Base-by-base conservation (phyloP, 1,284 basidiomycete genomes). In the Ustilago nuda region DNA sequence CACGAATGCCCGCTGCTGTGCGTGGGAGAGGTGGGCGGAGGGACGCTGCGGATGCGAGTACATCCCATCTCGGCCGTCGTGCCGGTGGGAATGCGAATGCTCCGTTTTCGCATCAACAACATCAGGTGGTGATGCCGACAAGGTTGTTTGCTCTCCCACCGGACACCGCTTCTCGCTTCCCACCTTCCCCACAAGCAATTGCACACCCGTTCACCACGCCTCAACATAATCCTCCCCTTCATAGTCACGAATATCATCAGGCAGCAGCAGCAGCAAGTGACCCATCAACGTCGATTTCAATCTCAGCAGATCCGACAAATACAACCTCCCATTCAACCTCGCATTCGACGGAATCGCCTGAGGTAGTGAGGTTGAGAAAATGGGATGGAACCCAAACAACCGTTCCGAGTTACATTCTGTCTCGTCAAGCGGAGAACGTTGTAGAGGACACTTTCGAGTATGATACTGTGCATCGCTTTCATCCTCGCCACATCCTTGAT, bases 381-480 rank as follows among this genome's bases (percentile, higher is more conserved):
- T 72, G 70, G 70, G 70, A 72, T 39, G 70, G 70, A n/a, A 35
- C 57, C 12, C 41, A 37, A 3, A 48, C 39, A 1, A 35, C 35
- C 2, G 59, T 72, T 1, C 70, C 65, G 0, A 30, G 59, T 1
- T 72, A 58, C 13, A 27, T 72, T 0, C 57, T 72, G 0, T 56
- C 70, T 0, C 65, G 64, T 15, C 12, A 50, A 1, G 52, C 57
- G 0, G 70, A 72, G 12, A 7, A 0, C 4, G 57, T 36, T 0
- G 17, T 72, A 3, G 57, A 72, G 27, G 56, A 72, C 9, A 7
- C 7, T 17, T 72, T 72, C 23, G 65, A 72, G 8, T 52, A 32
- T 19, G 70, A 72, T 30, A 55, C 58, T n/a, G 9, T 66, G 3
- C 6, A 7, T 0, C 37, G 53, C 1, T 72, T 72, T 9, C 54